Evolutionary conservation across 176 grass and related monocot species (phyloP).

Genomic region (Carex pumila): DNA sequence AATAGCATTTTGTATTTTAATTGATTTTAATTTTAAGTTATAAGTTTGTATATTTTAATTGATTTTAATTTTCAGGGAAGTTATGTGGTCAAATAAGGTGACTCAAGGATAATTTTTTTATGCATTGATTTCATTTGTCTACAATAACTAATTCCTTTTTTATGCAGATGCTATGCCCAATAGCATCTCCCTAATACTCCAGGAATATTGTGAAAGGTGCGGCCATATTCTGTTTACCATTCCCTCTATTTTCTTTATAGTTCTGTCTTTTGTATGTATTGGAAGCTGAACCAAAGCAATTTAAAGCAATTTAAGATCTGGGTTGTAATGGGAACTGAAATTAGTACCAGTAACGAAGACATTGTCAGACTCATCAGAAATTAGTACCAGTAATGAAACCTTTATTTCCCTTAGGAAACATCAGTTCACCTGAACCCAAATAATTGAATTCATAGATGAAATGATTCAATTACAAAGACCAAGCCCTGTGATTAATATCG

Average conservation of each 20-base stretch:
- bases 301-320: not conserved
- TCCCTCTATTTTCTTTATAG: not conserved
- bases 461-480: not conserved
- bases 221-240: not conserved
- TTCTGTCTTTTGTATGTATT: not conserved
- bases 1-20: too few relatives aligned
- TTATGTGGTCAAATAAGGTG: too few relatives aligned
- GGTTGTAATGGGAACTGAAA: not conserved
- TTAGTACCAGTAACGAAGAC: too few relatives aligned
- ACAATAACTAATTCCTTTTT: too few relatives aligned
- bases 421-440: not conserved
- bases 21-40: too few relatives aligned
- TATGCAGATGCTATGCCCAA: constrained; percentile 37
- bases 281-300: not conserved
- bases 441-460: not conserved
- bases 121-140: too few relatives aligned
- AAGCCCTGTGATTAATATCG: too few relatives aligned
- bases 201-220: constrained; percentile 92
- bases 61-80: too few relatives aligned
- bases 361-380: too few relatives aligned
- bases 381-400: too few relatives aligned
- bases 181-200: constrained; percentile 58
- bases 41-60: too few relatives aligned
- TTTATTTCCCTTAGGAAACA: not conserved
- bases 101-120: too few relatives aligned